Conservation (phyloP, 2,329 filamentous ascomycete species). For the Mycocentrospora acerina region DNA sequence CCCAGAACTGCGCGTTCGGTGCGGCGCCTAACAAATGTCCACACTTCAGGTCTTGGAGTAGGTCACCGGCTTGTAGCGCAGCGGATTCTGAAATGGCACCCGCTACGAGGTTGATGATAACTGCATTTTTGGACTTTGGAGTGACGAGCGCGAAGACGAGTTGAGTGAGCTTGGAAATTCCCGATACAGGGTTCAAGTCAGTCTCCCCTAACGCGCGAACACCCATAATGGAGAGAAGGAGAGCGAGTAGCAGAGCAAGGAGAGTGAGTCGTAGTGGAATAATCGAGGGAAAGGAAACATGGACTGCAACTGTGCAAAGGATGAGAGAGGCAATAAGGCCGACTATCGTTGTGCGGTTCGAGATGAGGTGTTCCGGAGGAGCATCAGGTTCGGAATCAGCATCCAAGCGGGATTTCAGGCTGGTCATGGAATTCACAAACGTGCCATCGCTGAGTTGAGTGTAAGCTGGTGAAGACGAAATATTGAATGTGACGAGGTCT, state of each 20-base stretch:
- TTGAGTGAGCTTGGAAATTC: conserved; percentile 95
- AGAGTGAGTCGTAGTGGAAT: conserved; percentile 81
- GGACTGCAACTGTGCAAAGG: conserved; percentile 79
- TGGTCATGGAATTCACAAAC: conserved; percentile 20
- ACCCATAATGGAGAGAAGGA: conserved; percentile 65
- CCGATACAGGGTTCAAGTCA: conserved; percentile 92
- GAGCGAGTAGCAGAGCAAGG: conserved; percentile 77
- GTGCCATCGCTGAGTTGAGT: conserved; percentile 34
- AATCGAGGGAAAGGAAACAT: conserved; percentile 77
- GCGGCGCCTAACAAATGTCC: conserved; percentile 90
- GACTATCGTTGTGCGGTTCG: conserved; percentile 68
- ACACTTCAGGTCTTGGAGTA: conserved; percentile 97
- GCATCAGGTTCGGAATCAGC: conserved; percentile 66
- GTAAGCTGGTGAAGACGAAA: conserved; percentile 42
- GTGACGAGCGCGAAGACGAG: conserved; percentile 92
- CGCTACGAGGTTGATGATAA: conserved; percentile 94
- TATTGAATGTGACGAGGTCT: conserved; percentile 36
- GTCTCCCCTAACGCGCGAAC: conserved; percentile 73
- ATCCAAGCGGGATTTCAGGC: conserved; percentile 35
- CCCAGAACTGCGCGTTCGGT: conserved; percentile 94
- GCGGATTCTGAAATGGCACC: conserved; percentile 84
- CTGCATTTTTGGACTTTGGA: conserved; percentile 69
- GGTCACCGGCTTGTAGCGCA: conserved; percentile 89
- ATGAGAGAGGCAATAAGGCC: conserved; percentile 74
- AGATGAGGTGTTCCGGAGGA: conserved; percentile 78